Evolutionary conservation across 2,329 filamentous ascomycete species (phyloP), one percentile per base, ranked within the genome.

Genomic region (Talaromyces marneffei): DNA sequence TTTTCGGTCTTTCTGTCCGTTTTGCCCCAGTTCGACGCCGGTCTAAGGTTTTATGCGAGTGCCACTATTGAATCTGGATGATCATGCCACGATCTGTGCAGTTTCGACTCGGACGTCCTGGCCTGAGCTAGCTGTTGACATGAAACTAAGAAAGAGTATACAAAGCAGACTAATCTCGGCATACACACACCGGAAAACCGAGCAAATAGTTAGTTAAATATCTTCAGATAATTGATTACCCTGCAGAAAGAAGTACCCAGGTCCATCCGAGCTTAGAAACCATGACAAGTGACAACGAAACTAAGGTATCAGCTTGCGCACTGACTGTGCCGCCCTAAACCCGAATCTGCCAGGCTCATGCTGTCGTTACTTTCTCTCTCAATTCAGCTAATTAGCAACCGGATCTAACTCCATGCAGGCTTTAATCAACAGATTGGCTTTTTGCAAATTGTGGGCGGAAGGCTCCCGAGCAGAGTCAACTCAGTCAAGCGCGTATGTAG

Each of bases 311-410:
- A 55, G 35, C 23, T 55, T 55, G 52, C 52, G 52, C 52, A 40
- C 40, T 55, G 52, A 55, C 52, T 55, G 52, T 55, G 52, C 52
- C 52, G 35, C 52, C 33, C 52, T 55, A 55, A 55, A 39, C 52
- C 20, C 27, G 52, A 55, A 55, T n/a, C 23, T n/a, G 33, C 52
- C 52, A 54, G 35, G n/a, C 23, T 39, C 33, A 10, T 54, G n/a
- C 33, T 37, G 33, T 55, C 35, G 5, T 31, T 27, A 37, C 52
- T 18, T 27, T 39, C 12, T 25, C 52, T 55, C 35, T 55, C 23
- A 39, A n/a, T 55, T 27, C 25, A 55, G 52, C 35, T 55, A 55
- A 37, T 55, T 55, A 37, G 20, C 35, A 25, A 18, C 35, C 33
- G 20, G 29, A 25, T 10, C 33, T 55, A 55, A 40, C 31, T 40